These are phyloP conservation scores for Fraxinus floribunda DNA, from an alignment of 305 asterid genomes.

Conservation along the genomic window DNA sequence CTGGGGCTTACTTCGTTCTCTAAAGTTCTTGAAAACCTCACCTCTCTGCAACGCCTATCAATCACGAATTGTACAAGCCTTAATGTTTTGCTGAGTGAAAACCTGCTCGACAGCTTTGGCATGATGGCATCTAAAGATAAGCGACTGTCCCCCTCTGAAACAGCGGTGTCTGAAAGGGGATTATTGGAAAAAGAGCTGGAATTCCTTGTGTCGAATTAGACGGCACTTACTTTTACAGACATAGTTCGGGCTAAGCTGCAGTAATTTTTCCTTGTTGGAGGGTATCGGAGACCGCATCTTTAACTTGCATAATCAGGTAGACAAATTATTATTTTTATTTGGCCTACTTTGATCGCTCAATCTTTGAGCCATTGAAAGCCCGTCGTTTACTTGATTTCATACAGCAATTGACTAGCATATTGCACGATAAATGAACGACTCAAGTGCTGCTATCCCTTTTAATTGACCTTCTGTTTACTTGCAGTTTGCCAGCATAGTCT, in stretches of 20 bases:
- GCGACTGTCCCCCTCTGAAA: slow-evolving; percentile 31
- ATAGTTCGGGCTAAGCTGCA: not conserved
- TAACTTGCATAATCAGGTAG: not conserved
- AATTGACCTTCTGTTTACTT: not conserved
- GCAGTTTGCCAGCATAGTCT: not conserved
- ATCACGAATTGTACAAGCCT: slow-evolving; percentile 35
- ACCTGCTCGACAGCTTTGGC: slow-evolving; percentile 30
- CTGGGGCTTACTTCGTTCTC: too few species aligned
- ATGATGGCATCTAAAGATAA: slow-evolving; percentile 37
- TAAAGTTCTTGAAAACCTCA: not conserved
- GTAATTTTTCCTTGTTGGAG: not conserved
- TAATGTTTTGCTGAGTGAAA: slow-evolving; percentile 25
- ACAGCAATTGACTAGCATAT: not conserved
- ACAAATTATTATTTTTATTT: not conserved
- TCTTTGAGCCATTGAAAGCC: not conserved
- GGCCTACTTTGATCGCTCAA: not conserved
- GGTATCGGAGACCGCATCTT: not conserved
- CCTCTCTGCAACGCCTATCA: slow-evolving; percentile 31
- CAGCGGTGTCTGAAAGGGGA: slow-evolving; percentile 35
- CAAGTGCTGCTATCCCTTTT: not conserved
- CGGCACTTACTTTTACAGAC: slow-evolving; percentile 22
- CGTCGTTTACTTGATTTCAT: not conserved
- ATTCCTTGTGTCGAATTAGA: slow-evolving; percentile 40
- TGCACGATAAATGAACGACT: not conserved
- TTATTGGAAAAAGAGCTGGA: slow-evolving; percentile 38